Conservation (phyloP, 805 yeast genomes). For the Nematodospora valgi region DNA sequence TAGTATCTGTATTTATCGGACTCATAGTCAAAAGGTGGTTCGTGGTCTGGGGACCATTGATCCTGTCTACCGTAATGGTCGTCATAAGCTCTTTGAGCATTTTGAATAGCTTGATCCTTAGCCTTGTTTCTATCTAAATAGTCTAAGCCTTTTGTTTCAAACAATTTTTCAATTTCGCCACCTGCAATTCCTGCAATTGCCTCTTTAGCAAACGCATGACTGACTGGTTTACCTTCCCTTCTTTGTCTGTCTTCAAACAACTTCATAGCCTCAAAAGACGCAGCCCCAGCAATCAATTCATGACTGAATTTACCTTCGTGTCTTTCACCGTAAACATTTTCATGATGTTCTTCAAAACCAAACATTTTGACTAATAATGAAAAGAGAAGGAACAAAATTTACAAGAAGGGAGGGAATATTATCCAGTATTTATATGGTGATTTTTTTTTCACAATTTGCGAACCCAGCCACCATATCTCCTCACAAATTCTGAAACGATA, state of each 20-base stretch:
- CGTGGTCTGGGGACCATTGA: constrained; percentile 24
- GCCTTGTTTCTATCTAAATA: constrained; percentile 26
- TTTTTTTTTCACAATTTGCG: no score
- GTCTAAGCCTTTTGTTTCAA: constrained; percentile 32
- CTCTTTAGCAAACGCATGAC: constrained; percentile 29
- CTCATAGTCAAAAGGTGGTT: constrained; percentile 26
- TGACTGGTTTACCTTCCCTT: constrained; percentile 29
- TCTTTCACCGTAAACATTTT: constrained; percentile 24
- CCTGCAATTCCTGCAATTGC: constrained; percentile 27
- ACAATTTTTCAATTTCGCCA: constrained; percentile 31
- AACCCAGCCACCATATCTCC: no score
- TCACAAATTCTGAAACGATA: no score
- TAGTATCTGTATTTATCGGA: constrained; percentile 2
- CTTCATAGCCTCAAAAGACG: constrained; percentile 29
- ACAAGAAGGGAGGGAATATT: no score
- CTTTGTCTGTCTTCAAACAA: constrained; percentile 30
- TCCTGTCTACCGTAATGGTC: constrained; percentile 24
- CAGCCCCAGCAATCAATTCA: constrained; percentile 31
- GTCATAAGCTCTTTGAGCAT: constrained; percentile 21
- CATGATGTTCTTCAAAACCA: constrained; percentile 24
- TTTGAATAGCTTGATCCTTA: constrained; percentile 20
- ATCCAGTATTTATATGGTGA: no score
- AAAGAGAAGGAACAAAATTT: no score
- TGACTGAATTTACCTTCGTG: constrained; percentile 30
- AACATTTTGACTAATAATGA: constrained; percentile 17